Evolutionary conservation across 75 land plant species (phyloP).

Genomic region (Azolla pinnata): DNA sequence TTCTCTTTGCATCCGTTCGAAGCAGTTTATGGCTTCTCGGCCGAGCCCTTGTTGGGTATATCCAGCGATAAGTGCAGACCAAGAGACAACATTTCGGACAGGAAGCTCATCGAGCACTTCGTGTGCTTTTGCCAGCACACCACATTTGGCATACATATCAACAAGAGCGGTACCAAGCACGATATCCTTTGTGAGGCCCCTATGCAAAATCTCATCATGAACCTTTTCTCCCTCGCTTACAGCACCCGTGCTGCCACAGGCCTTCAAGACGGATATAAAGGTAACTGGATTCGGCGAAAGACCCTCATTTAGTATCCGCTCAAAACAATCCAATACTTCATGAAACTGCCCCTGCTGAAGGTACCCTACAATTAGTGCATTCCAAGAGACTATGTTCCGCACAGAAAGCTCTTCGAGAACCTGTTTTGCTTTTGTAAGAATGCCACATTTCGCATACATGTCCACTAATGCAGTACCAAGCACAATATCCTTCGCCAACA

Average conservation of each 20-base stretch:
- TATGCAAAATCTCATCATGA: slow-evolving; percentile 13
- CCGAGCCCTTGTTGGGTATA: slow-evolving; percentile 8
- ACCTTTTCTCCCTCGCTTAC: slow-evolving; percentile 9
- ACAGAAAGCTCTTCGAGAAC: slow-evolving; percentile 2
- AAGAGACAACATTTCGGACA: slow-evolving; percentile 10
- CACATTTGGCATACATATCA: slow-evolving; percentile 22
- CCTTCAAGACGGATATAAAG: slow-evolving; percentile 1
- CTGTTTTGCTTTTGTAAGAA: background rate
- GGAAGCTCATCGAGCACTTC: slow-evolving; percentile 6
- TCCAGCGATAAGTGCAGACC: slow-evolving; percentile 20
- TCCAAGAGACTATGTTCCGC: slow-evolving; percentile 18
- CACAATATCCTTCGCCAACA: background rate
- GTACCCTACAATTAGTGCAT: slow-evolving; percentile 17
- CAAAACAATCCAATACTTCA: slow-evolving; percentile 12
- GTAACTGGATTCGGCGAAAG: slow-evolving; percentile 2
- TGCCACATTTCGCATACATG: slow-evolving; percentile 22
- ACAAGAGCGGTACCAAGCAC: slow-evolving; percentile 11
- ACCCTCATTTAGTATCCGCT: slow-evolving; percentile 12
- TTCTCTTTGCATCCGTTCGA: slow-evolving; percentile 8
- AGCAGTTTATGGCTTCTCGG: slow-evolving; percentile 5
- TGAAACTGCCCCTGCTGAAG: slow-evolving; percentile 12
- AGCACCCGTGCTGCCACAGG: slow-evolving; percentile 2
- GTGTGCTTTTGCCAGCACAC: slow-evolving; percentile 1
- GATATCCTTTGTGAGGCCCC: slow-evolving; percentile 5
- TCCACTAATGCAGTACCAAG: slow-evolving; percentile 7